A percentile compares a stretch with the other conserved stretches of the same genome.
These are phyloP conservation scores for Aspergillus novofumigatus DNA, from an alignment of 2,329 filamentous ascomycete genomes.

Conservation along the genomic window DNA sequence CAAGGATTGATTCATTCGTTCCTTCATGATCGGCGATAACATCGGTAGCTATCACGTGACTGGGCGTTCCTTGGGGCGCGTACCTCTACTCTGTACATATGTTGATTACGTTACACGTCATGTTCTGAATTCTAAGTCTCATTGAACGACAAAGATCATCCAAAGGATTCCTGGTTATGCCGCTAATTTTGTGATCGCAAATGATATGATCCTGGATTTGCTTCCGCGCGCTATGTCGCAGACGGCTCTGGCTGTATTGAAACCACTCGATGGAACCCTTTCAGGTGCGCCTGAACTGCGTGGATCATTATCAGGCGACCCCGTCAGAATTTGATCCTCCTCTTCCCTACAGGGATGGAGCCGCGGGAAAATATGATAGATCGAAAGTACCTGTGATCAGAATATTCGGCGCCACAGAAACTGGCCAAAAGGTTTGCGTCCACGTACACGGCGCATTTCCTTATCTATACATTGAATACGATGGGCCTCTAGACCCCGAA, in stretches of 20 bases:
- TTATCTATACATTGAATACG: slow-evolving; percentile 89
- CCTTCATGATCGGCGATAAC: slow-evolving; percentile 5
- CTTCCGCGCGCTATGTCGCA: slow-evolving; percentile 21
- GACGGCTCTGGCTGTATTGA: slow-evolving; percentile 17
- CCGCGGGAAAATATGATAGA: slow-evolving; percentile 56
- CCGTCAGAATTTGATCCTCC: slow-evolving; percentile 78
- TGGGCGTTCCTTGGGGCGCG: slow-evolving; percentile 21
- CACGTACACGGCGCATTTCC: slow-evolving; percentile 95
- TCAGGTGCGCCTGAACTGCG: slow-evolving; percentile 86
- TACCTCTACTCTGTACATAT: not conserved
- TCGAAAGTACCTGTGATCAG: slow-evolving; percentile 81
- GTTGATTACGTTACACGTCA: slow-evolving; percentile 10
- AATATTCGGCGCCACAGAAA: slow-evolving; percentile 88
- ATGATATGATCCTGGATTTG: slow-evolving; percentile 6
- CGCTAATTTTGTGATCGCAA: not conserved
- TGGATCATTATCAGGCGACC: slow-evolving; percentile 85
- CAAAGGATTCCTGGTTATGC: not conserved
- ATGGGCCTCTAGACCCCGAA: slow-evolving; percentile 61
- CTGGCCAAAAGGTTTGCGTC: slow-evolving; percentile 91
- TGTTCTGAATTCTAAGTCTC: not conserved
- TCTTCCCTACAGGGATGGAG: slow-evolving; percentile 62
- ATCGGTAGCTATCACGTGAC: slow-evolving; percentile 23
- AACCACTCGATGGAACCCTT: slow-evolving; percentile 64
- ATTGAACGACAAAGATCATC: slow-evolving; percentile 1
- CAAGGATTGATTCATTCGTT: not conserved